phyloP scores from a whole-genome alignment of 2,329 filamentous ascomycete genomes.

The Gremmenia infestans region DNA sequence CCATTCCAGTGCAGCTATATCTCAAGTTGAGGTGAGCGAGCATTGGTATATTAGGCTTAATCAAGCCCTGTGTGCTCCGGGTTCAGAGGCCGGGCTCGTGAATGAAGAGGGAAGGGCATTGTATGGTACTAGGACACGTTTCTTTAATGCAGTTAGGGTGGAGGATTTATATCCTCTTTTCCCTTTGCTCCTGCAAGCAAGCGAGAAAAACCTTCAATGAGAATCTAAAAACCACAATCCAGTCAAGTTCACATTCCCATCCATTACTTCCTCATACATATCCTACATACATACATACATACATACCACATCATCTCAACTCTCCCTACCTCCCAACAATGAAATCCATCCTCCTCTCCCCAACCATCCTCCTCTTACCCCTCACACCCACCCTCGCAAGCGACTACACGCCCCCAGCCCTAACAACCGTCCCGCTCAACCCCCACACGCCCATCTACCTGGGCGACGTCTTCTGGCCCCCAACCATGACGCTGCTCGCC shows the following conservation, averaged over 20 bases:
- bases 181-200: neutral
- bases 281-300: too few species aligned
- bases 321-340: constrained; percentile 6
- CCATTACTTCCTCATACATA: neutral
- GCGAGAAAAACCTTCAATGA: neutral
- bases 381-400: constrained; percentile 5
- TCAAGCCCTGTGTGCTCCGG: neutral
- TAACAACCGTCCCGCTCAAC: constrained; percentile 7
- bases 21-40: neutral
- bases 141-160: neutral
- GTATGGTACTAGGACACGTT: constrained; percentile 9
- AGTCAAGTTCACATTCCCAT: neutral
- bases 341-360: constrained; percentile 3
- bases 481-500: constrained; percentile 26
- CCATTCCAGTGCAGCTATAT: constrained; percentile 7
- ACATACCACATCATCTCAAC: too few species aligned
- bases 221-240: neutral
- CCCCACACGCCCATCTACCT: constrained; percentile 25
- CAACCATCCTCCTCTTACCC: neutral
- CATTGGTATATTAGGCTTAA: constrained; percentile 11
- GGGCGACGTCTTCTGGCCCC: constrained; percentile 27
- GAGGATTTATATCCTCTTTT: neutral
- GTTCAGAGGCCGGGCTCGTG: neutral
- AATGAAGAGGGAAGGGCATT: constrained; percentile 3
- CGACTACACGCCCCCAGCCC: neutral